These are phyloP conservation scores for Auricularia auricula-judae DNA, from an alignment of 768 basidiomycete species.

Conservation along the genomic window DNA sequence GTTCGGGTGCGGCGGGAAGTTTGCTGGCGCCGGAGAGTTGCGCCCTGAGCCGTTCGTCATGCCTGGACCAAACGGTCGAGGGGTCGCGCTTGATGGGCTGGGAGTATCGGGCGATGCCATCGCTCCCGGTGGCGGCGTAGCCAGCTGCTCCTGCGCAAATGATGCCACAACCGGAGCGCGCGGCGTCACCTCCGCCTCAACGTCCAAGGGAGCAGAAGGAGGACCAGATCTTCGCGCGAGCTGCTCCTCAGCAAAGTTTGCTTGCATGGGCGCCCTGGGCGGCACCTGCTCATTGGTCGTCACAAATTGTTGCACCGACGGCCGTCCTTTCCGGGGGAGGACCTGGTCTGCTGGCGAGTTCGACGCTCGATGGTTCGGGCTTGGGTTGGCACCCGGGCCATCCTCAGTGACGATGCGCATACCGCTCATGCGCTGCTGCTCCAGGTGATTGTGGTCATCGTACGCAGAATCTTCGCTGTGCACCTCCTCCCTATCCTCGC, in stretches of 20 bases:
- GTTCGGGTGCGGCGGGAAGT: slow-evolving; percentile 45
- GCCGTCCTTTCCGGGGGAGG: background rate
- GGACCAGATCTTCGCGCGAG: background rate
- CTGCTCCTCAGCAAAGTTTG: background rate
- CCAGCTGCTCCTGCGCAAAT: background rate
- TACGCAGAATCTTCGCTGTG: background rate
- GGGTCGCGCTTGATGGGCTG: background rate
- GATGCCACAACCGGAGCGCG: background rate
- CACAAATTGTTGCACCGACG: background rate
- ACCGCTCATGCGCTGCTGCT: background rate
- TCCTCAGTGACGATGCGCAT: background rate
- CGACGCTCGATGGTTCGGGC: background rate
- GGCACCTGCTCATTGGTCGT: background rate
- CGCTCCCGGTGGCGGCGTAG: background rate
- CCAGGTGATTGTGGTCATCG: background rate
- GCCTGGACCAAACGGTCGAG: background rate
- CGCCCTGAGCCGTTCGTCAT: background rate
- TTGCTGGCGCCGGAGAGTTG: background rate
- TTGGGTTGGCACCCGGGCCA: background rate
- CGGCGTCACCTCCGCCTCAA: background rate
- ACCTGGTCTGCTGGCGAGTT: background rate
- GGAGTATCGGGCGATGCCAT: background rate
- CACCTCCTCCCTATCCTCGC: background rate
- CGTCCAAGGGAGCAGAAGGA: background rate
- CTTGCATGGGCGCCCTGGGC: background rate